Evolutionary conservation across 306 rosid species (phyloP).

Genomic region (Lithocarpus polystachyus): DNA sequence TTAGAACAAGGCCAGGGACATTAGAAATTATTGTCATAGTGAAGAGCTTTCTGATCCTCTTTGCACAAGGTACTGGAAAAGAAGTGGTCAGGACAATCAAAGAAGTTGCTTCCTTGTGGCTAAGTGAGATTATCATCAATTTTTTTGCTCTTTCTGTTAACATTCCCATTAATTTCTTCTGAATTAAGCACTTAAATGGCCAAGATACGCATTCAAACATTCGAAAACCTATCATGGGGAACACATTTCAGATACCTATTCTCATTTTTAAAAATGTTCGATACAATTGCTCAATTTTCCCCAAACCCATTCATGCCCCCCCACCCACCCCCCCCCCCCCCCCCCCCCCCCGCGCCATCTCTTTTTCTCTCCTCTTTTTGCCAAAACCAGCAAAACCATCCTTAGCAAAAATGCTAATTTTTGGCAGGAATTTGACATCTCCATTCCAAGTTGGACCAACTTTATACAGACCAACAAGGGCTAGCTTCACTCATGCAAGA

Average conservation of each 20-base stretch:
- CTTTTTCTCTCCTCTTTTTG: too few species aligned
- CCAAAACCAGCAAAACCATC: neutral
- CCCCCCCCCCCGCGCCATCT: rapidly evolving
- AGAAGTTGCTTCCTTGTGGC: neutral
- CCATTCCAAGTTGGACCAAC: neutral
- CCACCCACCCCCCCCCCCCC: neutral
- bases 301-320: neutral
- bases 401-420: neutral
- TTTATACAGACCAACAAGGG: neutral
- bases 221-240: neutral
- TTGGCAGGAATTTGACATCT: neutral
- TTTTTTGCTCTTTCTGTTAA: neutral
- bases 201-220: constrained; percentile 5
- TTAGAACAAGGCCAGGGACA: too few species aligned
- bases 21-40: neutral
- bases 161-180: neutral
- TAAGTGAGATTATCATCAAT: neutral
- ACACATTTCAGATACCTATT: neutral
- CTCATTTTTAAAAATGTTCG: neutral
- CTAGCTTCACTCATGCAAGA: constrained; percentile 44
- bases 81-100: neutral
- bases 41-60: neutral
- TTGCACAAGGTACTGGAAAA: neutral
- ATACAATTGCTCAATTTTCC: neutral
- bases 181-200: neutral